Evolutionary conservation across 176 grass and related monocot species (phyloP), one percentile per base, ranked within the genome.

Genomic region (Raddia guianensis): DNA sequence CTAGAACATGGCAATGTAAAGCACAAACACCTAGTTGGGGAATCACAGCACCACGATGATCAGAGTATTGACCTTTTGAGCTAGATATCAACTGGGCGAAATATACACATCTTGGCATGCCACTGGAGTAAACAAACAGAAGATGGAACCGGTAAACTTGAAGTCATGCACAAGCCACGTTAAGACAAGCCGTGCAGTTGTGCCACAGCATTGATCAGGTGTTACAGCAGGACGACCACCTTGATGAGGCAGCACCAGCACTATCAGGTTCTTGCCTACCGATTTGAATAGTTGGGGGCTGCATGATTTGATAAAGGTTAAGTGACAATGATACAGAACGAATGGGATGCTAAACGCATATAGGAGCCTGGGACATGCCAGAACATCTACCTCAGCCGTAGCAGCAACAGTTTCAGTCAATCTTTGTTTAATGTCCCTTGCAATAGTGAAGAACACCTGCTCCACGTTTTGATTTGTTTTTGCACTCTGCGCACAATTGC

Each of bases 401-500:
- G 89, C 69, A 9, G 87, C 79, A 63, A 91, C 94, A 63, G 81
- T 76, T 74, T 97, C 94, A 12, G 86, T 89, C 80, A 97, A 62
- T 80, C 94, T 87, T 75, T 87, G 94, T 71, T 93, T 93, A 54
- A 97, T 89, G 73, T 97, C 94, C 80, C 91, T 97, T 34, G 91
- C 94, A 73, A 93, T 93, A 69, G 91, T 89, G 65, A 97, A 89
- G 86, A 97, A 97, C 27, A 93, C 94, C 66, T 93, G 69, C 81
- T 97, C 94, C 12, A 97, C 94, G 44, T 97, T 91, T 61, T 93
- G 72, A 74, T 97, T 97, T 73, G 94, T 93, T 89, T 97, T 97
- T 48, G 94, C 94, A 87, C 94, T 97, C 94, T 97, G 88, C 49
- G 86, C 7, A 72, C 10, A 53, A 35, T 72, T 15, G 12, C 14